Evolutionary conservation across 345 rosid species (phyloP), one percentile per base, ranked within the genome.

Genomic region (Moricandia moricandioides): DNA sequence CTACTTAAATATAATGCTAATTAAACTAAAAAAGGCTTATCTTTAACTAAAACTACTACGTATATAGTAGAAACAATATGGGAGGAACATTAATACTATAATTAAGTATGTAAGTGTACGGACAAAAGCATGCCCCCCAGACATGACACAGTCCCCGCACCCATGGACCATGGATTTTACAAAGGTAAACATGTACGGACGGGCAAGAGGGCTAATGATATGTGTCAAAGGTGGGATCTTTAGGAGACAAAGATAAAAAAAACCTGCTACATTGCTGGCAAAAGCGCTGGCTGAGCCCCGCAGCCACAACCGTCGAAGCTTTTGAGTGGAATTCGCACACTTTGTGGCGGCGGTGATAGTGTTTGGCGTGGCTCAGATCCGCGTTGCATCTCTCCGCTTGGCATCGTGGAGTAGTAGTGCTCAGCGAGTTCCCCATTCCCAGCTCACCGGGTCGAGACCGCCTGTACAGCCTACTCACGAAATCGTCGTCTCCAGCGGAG

Each of bases 261-360:
- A 9, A 90, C 99, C 99, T 92, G 97, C 99, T 95, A 56, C 99
- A 95, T 85, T 95, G 99, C 80, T 95, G 99, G 84, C 99, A 95
- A 88, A 95, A 95, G 31, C 99, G 91, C 85, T 95, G 99, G 79
- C 97, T 91, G 69, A 89, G 76, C 5, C 99, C 97, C 70, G 91
- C 91, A 1, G 96, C 86, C 4, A 90, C 80, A 51, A 91, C 99
- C 1, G 97, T 89, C 2, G 99, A 84, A 1, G 99, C 95, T 65
- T 95, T 95, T 14, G 99, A 95, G 83, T 95, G 99, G 70, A 85
- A 95, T 76, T 95, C 99, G 62, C 99, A 95, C 33, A 95, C 99
- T 79, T 92, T 95, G 67, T 95, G 99, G 66, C 99, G 87, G 35
- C 99, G 85, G 76, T 95, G 99, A 80, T 95, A 95, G 85, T 95